Conservation (phyloP, 495 filamentous ascomycete species). For the Talaromyces adpressus region DNA sequence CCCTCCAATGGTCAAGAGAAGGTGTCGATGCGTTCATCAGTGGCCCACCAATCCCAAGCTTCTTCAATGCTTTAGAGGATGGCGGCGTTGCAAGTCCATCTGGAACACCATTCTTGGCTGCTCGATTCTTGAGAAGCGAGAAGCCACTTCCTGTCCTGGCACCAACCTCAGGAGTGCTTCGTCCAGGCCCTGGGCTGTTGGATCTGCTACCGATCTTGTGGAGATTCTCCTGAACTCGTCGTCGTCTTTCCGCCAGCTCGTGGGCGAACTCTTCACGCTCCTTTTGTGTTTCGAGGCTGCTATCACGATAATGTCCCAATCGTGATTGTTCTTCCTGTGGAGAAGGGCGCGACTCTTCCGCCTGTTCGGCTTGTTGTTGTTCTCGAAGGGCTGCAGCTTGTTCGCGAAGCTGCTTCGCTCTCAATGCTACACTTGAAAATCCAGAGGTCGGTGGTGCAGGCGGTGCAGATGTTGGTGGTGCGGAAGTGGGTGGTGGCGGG, state of each 20-base stretch:
- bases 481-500: not conserved
- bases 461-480: not conserved
- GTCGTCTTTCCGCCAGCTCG: constrained; percentile 70
- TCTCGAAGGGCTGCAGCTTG: constrained; percentile 20
- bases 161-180: constrained; percentile 35
- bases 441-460: constrained; percentile 2
- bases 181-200: constrained; percentile 38
- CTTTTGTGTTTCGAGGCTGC: constrained; percentile 52
- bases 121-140: constrained; percentile 60
- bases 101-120: constrained; percentile 53
- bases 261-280: constrained; percentile 73
- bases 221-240: constrained; percentile 75
- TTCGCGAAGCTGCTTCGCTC: constrained; percentile 23
- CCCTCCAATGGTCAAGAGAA: constrained; percentile 39
- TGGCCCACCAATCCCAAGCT: constrained; percentile 56
- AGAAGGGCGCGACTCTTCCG: not conserved
- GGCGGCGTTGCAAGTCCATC: constrained; percentile 35
- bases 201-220: constrained; percentile 58
- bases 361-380: constrained; percentile 16
- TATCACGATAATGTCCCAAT: constrained; percentile 40
- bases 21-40: constrained; percentile 46
- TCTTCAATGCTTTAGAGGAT: constrained; percentile 59
- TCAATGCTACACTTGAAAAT: constrained; percentile 14
- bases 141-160: constrained; percentile 51
- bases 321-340: constrained; percentile 16